Conservation (phyloP, 257 asterid genomes). For the Mitragyna speciosa region DNA sequence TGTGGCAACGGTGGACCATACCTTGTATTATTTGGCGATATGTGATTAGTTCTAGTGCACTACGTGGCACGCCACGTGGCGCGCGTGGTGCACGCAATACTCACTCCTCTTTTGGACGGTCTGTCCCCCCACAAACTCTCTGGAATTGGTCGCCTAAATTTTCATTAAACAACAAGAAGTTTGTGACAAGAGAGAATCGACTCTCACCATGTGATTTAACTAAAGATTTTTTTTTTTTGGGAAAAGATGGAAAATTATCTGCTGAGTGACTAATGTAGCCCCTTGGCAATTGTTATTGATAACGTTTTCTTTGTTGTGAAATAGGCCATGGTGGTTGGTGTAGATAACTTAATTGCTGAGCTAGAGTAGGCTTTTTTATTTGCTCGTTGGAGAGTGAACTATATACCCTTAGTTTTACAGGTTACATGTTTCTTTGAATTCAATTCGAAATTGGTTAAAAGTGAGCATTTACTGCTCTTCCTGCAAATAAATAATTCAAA, state of each 20-base stretch:
- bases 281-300: neutral
- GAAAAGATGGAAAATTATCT: neutral
- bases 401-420: too few species aligned
- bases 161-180: slow-evolving; percentile 9
- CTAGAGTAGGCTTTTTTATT: too few species aligned
- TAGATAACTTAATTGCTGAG: neutral
- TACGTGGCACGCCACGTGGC: too few species aligned
- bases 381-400: too few species aligned
- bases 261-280: neutral
- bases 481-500: too few species aligned
- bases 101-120: slow-evolving; percentile 9
- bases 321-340: neutral
- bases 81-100: too few species aligned
- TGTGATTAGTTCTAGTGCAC: too few species aligned
- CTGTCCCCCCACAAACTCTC: slow-evolving; percentile 1
- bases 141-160: slow-evolving; percentile 11
- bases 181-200: neutral
- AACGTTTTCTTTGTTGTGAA: neutral
- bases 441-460: too few species aligned
- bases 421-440: neutral
- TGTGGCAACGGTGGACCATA: too few species aligned
- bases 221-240: neutral
- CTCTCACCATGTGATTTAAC: slow-evolving; percentile 3
- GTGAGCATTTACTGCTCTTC: too few species aligned
- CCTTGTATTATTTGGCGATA: too few species aligned